Base-by-base conservation (phyloP, 1,139 yeast species). In the Yamadazyma triangularis region DNA sequence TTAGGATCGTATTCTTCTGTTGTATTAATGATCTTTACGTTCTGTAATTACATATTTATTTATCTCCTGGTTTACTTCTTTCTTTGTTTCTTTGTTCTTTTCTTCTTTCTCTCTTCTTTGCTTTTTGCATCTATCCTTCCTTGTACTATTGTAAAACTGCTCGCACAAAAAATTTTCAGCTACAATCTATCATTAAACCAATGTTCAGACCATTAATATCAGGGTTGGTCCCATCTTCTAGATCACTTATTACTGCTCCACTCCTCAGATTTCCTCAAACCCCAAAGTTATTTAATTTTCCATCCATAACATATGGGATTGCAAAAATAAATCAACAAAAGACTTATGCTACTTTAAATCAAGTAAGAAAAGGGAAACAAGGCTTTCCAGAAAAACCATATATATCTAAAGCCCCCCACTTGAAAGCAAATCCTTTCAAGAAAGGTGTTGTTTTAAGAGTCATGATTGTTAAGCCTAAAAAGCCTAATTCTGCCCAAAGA, bases 401-500 rank as follows among this genome's bases (percentile, higher is more conserved):
- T 40, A 50, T 47, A 7, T 56, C 82, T 2, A 77, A 74, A 45
- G 73, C 96, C 1, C 96, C 96, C 8, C 93, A 86, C 60, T 72
- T 91, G 40, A 79, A 80, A n/a, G 59, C 59, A 11, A 75, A 81
- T 44, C 97, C 97, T 1, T 84, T 87, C 51, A 78, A 80, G 47
- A 87, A 88, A 48, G 98, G 96, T 20, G 97, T 91, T 4, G 95
- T 91, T n/a, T 67, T 89, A 35, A 75, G 96, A 55, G 95, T 89
- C 16, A 85, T 89, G 91, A 85, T 88, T 40, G 71, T 89, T 45
- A 91, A 91, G 58, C 98, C 98, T 28, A 91, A 91, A 69, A 93
- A 93, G 56, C 99, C 99, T 28, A 93, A 93, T 64, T 91, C 97
- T 28, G 96, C 99, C 12, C 91, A 88, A 61, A 77, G 99, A 63